Evolutionary conservation across 2,329 filamentous ascomycete species (phyloP), one percentile per base, ranked within the genome.

Genomic region (Monosporascus ibericus): DNA sequence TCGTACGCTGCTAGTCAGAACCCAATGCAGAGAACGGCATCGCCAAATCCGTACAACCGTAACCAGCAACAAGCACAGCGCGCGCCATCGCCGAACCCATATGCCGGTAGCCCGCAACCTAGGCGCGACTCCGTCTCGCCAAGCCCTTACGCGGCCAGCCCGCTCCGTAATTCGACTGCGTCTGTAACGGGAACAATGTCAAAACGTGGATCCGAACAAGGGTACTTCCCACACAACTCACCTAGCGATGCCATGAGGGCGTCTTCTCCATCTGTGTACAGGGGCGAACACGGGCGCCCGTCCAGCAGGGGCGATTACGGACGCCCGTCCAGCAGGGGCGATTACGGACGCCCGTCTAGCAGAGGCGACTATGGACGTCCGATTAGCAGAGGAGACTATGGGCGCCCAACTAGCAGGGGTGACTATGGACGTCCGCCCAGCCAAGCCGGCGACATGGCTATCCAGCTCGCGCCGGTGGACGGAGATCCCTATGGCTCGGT

Each of bases 391-490:
- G 30, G 30, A 34, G 30, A 34, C 30, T 34, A 34, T 34, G n/a
- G 17, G 4, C 40, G 40, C n/a, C 40, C 40, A 34, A 2, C 30
- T 34, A 34, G 30, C 22, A 42, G 39, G 11, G 56, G 61, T 49
- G 70, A 80, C 60, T 71, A 76, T 52, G 70, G 70, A 51, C 72
- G 79, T 7, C 79, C 80, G 4, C 70, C 70, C 56, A 76, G 77
- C 65, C 68, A 71, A 51, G 68, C 68, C 56, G 69, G 74, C 51
- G 81, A 78, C 18, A 88, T 88, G 84, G 81, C 86, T 38, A 75
- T 90, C 52, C 86, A 90, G 68, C 75, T 90, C 34, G 84, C 80
- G 2, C 76, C 78, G 77, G 61, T 78, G 14, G 74, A 73, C 7
- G 76, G 81, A 53, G 81, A 85, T 51, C 71, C 73, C 25, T 86